phyloP scores from a whole-genome alignment of 2,329 filamentous ascomycete genomes.

The Fusarium sp. region DNA sequence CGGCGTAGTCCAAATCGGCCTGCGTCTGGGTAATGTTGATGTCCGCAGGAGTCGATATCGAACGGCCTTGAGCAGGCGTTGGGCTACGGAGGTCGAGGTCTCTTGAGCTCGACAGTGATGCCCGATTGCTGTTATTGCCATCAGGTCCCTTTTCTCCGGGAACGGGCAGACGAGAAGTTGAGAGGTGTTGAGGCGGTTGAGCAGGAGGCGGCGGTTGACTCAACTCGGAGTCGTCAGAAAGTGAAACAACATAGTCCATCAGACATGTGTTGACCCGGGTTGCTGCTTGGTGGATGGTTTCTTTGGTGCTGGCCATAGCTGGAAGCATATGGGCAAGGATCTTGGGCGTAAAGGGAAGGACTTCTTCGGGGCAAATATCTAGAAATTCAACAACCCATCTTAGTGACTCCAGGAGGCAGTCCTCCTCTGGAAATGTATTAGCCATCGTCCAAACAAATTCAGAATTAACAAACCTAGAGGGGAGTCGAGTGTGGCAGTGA shows the following conservation, averaged over 20 bases:
- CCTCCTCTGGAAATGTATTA: slow-evolving; percentile 73
- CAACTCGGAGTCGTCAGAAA: slow-evolving; percentile 75
- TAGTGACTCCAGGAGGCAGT: slow-evolving; percentile 89
- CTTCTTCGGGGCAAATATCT: slow-evolving; percentile 96
- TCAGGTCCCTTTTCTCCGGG: slow-evolving; percentile 58
- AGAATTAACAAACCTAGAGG: slow-evolving; percentile 70
- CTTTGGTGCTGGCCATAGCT: slow-evolving; percentile 91
- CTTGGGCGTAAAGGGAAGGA: slow-evolving; percentile 92
- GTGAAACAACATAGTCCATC: slow-evolving; percentile 92
- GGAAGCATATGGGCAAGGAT: slow-evolving; percentile 92
- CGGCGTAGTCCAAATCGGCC: slow-evolving; percentile 92
- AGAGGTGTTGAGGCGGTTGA: slow-evolving; percentile 46
- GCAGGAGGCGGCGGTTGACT: slow-evolving; percentile 39
- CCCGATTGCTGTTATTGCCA: slow-evolving; percentile 61
- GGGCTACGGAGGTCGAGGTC: slow-evolving; percentile 66
- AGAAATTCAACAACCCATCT: slow-evolving; percentile 97
- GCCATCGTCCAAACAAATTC: not conserved
- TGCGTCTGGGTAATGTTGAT: slow-evolving; percentile 60
- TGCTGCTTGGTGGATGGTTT: slow-evolving; percentile 88
- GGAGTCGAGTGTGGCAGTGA: slow-evolving; percentile 89
- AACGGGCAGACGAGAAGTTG: slow-evolving; percentile 57
- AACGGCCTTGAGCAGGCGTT: slow-evolving; percentile 62
- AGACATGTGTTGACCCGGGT: slow-evolving; percentile 89
- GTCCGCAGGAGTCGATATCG: slow-evolving; percentile 59
- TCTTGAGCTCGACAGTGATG: slow-evolving; percentile 64